These are phyloP conservation scores for Talaromyces verruculosus DNA, from an alignment of 2,329 filamentous ascomycete species.

Conservation along the genomic window DNA sequence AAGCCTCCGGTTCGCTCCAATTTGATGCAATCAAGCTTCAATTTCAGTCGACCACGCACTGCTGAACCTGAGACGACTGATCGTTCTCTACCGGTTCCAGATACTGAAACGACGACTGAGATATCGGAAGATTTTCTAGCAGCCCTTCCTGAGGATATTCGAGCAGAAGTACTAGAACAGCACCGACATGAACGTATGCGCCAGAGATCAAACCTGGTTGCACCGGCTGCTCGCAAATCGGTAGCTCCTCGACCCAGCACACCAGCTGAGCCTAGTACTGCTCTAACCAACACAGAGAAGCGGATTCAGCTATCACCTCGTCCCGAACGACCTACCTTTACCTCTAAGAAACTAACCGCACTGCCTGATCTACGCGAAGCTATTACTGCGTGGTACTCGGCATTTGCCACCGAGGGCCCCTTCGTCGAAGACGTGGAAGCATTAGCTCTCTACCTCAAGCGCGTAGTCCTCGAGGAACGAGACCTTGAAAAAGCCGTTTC, in stretches of 20 bases:
- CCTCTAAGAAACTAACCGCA: constrained; percentile 55
- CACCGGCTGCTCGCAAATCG: constrained; percentile 24
- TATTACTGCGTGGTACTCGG: constrained; percentile 71
- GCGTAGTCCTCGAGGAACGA: constrained; percentile 72
- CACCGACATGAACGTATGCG: constrained; percentile 63
- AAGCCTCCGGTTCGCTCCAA: constrained; percentile 55
- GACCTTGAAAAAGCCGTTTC: constrained; percentile 73
- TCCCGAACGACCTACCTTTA: constrained; percentile 60
- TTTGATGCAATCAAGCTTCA: constrained; percentile 73
- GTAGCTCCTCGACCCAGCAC: constrained; percentile 25
- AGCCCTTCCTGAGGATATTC: constrained; percentile 78
- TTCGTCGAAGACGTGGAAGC: constrained; percentile 75
- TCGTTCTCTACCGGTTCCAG: constrained; percentile 30
- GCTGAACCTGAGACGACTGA: constrained; percentile 23
- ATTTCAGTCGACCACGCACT: constrained; percentile 41
- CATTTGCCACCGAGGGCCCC: constrained; percentile 72
- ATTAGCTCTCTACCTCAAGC: constrained; percentile 68
- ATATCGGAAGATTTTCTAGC: constrained; percentile 73
- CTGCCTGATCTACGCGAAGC: constrained; percentile 69
- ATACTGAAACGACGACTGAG: constrained; percentile 32
- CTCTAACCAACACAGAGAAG: constrained; percentile 27
- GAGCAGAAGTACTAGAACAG: constrained; percentile 74
- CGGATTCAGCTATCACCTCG: constrained; percentile 48
- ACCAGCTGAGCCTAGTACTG: constrained; percentile 17
- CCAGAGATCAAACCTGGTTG: constrained; percentile 51